Conservation (phyloP, 1,284 basidiomycete species). For the Trichosporon sp. region DNA sequence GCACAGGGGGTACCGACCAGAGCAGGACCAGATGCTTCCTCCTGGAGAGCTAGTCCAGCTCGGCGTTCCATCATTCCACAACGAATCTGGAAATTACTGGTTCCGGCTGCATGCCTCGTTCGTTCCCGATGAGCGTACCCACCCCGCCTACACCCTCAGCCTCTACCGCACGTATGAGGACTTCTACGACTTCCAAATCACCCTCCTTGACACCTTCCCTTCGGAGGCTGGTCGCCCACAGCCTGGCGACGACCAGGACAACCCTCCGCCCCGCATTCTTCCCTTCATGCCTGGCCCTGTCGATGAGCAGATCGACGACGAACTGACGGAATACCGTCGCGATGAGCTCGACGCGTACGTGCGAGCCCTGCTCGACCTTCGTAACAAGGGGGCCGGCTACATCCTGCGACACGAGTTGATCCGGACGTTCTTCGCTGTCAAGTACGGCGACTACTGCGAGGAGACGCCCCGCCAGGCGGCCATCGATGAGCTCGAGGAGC, state of each 20-base stretch:
- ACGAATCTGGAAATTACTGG: conserved; percentile 94
- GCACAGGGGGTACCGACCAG: conserved; percentile 32
- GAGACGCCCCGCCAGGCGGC: conserved; percentile 55
- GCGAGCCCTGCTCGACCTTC: conserved; percentile 64
- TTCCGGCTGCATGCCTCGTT: conserved; percentile 88
- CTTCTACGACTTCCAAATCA: conserved; percentile 96
- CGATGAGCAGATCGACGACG: conserved; percentile 70
- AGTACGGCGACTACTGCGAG: conserved; percentile 81
- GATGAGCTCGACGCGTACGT: conserved; percentile 87
- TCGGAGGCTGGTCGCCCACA: conserved; percentile 71
- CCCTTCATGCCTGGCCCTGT: conserved; percentile 96
- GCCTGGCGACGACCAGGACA: conserved; percentile 44
- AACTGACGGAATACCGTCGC: conserved; percentile 73
- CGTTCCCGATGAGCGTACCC: conserved; percentile 65
- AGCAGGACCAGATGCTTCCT: conserved; percentile 55
- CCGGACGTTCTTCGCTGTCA: conserved; percentile 77
- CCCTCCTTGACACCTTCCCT: conserved; percentile 78
- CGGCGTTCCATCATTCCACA: conserved; percentile 93
- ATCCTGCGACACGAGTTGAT: conserved; percentile 77
- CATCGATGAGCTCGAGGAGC: conserved; percentile 63
- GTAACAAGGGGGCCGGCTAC: conserved; percentile 65
- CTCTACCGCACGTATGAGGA: conserved; percentile 96
- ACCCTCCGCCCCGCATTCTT: conserved; percentile 61
- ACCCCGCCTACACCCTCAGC: conserved; percentile 73
- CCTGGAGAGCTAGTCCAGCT: conserved; percentile 80